Evolutionary conservation across 1,284 basidiomycete species (phyloP), one percentile per base, ranked within the genome.

Genomic region (Pascua guehoae): DNA sequence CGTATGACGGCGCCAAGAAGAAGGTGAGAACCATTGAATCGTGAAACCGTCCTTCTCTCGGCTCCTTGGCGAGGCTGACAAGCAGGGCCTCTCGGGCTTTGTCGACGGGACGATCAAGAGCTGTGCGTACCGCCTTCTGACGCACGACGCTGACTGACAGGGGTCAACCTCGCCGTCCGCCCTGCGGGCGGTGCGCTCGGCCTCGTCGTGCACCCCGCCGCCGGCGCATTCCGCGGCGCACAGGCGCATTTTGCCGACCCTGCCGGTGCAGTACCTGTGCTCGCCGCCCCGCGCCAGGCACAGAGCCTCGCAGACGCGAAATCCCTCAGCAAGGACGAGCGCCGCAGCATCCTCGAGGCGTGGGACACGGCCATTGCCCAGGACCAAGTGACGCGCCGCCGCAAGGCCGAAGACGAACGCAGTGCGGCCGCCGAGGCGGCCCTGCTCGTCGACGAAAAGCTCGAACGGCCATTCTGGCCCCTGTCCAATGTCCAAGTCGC

Each of bases 11-110:
- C 5, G 79, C 78, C 4, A 69, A 80, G 81, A 57, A 80, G 81
- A 81, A 57, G 63, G 81, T 72, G 24, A 32, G 24, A 4, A 7
- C 24, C 24, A 32, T 32, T 4, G 24, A 83, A 84, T 64, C 83
- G 82, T 12, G 81, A 84, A 51, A 81, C 81, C 1, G 82, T 82
- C 1, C 71, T 84, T 83, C n/a, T 78, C 70, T 15, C 82, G 83
- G 63, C 81, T 83, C 41, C 60, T 79, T 40, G 45, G 79, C 10
- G 82, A 82, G 4, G 79, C 78, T 4, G 68, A 80, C 81, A 57
- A 80, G 81, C 81, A 57, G 49, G 53, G 51, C 14, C 11, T 56
- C n/a, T 43, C 56, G 58, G 67, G 57, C 54, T 47, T 47, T 38
- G 36, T 63, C 41, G 36, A 47, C n/a, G 59, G 55, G 14, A 36